Evolutionary conservation across 164 flowering plant genomes (phyloP), one percentile per base, ranked within the genome.

Genomic region (Sextonia rubra): DNA sequence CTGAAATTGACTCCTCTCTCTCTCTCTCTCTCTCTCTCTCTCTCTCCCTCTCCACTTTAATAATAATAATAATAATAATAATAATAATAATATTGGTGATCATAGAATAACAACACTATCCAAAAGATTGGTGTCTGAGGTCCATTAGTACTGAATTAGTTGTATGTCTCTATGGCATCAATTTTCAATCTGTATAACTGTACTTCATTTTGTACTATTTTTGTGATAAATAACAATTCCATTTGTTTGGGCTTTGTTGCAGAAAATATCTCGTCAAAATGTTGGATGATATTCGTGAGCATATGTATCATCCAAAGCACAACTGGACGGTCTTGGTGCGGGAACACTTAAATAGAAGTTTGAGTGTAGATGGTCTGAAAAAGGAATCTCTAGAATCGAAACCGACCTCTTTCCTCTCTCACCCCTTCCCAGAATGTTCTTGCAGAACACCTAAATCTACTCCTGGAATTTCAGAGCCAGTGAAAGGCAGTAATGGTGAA

Each of bases 371-470:
- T 30, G 99, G 99, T 72, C 84, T 95, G 65, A 68, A 83, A 56
- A 81, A 78, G 82, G 87, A 88, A 77, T 82, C 87, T n/a, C 74
- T 73, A 44, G 48, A 56, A 12, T 85, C 95, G 18, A 93, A 90
- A 76, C 85, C 90, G 20, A 77, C 74, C 30, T 86, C 82, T 8
- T 95, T 95, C 76, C 87, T 95, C 44, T 85, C 99, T 18, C 94
- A 95, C 73, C 99, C 99, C 3, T 83, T 93, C 52, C 99, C 98
- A 1, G 98, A 93, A 80, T 95, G 99, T 80, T 87, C 91, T n/a
- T 95, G 99, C 79, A 82, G 87, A 77, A 82, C 64, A 24, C 7
- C 83, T 47, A 66, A 85, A 3, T 72, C 69, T 60, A 76, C 85
- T 47, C 64, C 74, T 32, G 29, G 84, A 65, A 74, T 68, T 63